Conservation (phyloP, 2,329 filamentous ascomycete species). For the Lasiodiplodia sp. region DNA sequence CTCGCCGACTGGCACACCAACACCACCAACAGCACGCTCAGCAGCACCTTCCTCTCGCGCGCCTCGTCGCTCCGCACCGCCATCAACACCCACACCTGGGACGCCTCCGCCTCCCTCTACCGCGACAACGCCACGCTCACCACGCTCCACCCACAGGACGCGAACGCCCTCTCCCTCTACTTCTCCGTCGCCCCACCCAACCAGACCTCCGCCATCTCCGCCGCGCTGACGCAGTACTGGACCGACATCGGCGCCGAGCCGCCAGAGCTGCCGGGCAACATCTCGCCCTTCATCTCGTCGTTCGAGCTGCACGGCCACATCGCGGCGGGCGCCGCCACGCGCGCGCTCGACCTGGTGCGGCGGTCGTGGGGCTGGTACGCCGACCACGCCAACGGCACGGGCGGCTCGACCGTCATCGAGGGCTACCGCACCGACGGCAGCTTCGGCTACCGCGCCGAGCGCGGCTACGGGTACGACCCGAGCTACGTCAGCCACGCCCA, state of each 20-base stretch:
- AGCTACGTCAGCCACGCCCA: slow-evolving; percentile 50
- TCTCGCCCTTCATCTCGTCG: slow-evolving; percentile 65
- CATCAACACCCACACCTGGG: slow-evolving; percentile 40
- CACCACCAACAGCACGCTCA: slow-evolving; percentile 35
- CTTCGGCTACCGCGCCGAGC: slow-evolving; percentile 63
- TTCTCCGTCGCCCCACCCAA: slow-evolving; percentile 55
- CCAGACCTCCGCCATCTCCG: slow-evolving; percentile 52
- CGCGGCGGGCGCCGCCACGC: slow-evolving; percentile 53
- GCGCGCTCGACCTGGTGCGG: slow-evolving; percentile 64
- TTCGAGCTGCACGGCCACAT: slow-evolving; percentile 68
- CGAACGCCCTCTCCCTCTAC: slow-evolving; percentile 49
- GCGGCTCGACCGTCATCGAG: slow-evolving; percentile 65
- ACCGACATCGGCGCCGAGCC: slow-evolving; percentile 61
- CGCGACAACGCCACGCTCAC: slow-evolving; percentile 50
- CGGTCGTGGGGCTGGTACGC: slow-evolving; percentile 68
- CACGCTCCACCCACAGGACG: slow-evolving; percentile 58
- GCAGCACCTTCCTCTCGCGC: slow-evolving; percentile 33
- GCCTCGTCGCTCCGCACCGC: slow-evolving; percentile 35
- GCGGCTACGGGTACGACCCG: slow-evolving; percentile 60
- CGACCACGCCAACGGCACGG: slow-evolving; percentile 63
- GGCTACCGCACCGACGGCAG: slow-evolving; percentile 64
- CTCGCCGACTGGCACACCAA: slow-evolving; percentile 39
- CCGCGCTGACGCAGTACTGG: slow-evolving; percentile 60
- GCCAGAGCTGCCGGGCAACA: slow-evolving; percentile 64
- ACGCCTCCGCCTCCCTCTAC: slow-evolving; percentile 42